Base-by-base conservation (phyloP, 2,329 filamentous ascomycete genomes). In the Cladophialophora chaetospira region DNA sequence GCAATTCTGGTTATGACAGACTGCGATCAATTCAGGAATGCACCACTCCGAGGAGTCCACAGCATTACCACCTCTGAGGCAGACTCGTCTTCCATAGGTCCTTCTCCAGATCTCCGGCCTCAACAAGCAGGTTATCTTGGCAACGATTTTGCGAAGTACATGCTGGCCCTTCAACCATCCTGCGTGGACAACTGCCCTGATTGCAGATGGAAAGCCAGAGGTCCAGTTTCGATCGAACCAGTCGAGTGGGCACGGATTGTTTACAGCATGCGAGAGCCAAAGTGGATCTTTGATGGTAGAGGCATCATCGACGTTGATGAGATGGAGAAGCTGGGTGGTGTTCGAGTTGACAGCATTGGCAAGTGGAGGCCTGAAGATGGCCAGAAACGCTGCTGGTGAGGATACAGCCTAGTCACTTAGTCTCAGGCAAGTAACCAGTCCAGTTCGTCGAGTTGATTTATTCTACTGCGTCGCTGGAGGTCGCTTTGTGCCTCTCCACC, bases 1-100 rank as follows among this genome's bases (percentile, higher is more conserved):
- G 80, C 78, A 0, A 70, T 81, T 4, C 70, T 81, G 23, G 73
- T 83, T 36, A 71, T 81, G 58, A 82, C 79, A 1, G 79, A 80
- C 17, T 82, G 77, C 69, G 78, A 81, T 50, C 77, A 82, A 53
- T 82, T 82, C 67, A 72, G 71, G 23, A 73, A 72, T 44, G 63
- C 60, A 1, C 46, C 58, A 42, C 47, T 38, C 26, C 53, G 28
- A 17, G 36, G 4, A 13, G 17, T 9, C 13, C 44, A 15, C 11
- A 42, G 48, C 26, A 58, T 19, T 26, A 46, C 5, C 15, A 15
- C 38, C 6, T 40, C 35, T 11, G 33, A 23, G 8, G 36, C 28
- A 10, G 40, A 33, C 28, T 29, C 26, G 3, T 15, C 15, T 23
- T n/a, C 13, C 35, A 44, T 5, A 13, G n/a, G n/a, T 13, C 48